Base-by-base conservation (phyloP, 495 filamentous ascomycete genomes). In the Neurospora sp. region DNA sequence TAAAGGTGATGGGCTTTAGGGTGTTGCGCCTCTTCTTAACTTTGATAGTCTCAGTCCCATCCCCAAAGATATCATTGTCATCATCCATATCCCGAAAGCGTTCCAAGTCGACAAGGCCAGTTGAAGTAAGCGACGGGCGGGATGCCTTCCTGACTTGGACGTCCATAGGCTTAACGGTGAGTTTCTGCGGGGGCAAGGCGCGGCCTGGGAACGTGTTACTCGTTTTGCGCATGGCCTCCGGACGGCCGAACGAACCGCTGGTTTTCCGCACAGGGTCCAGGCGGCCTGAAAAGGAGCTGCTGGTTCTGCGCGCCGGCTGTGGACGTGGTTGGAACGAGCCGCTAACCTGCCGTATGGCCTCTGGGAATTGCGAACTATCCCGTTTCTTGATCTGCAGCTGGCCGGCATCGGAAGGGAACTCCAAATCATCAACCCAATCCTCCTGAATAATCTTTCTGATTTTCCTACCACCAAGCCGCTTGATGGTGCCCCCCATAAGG, bases 401-500 rank as follows among this genome's bases (percentile, higher is more conserved):
- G 59, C 84, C 85, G 68, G 89, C 88, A 41, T 82, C 81, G 53
- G 84, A 84, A 2, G 94, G 92, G 53, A 98, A 83, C 74, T 97
- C 94, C 69, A 99, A 83, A 78, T 98, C 96, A 73, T 97, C 93
- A 68, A 89, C 91, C 92, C 94, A 98, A 81, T 97, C 95, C 80
- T 98, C 96, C 76, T 91, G 85, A 59, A 87, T 82, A 73, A 92
- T 89, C 80, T 91, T 92, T 78, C 89, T 91, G 61, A 90, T 87
- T 75, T 93, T 96, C 77, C 90, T 90, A 75, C 90, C 92, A 66
- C 94, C 94, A 8, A 99, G 85, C 78, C 94, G 86, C 84, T 97
- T 97, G 79, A 99, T 99, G 12, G 94, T 94, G 68, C 96, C 96
- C 59, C 95, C 96, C 75, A 97, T 86, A 53, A 99, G 86, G 69